Evolutionary conservation across 2,329 filamentous ascomycete species (phyloP), one percentile per base, ranked within the genome.

Genomic region (Pseudogymnoascus sp.): DNA sequence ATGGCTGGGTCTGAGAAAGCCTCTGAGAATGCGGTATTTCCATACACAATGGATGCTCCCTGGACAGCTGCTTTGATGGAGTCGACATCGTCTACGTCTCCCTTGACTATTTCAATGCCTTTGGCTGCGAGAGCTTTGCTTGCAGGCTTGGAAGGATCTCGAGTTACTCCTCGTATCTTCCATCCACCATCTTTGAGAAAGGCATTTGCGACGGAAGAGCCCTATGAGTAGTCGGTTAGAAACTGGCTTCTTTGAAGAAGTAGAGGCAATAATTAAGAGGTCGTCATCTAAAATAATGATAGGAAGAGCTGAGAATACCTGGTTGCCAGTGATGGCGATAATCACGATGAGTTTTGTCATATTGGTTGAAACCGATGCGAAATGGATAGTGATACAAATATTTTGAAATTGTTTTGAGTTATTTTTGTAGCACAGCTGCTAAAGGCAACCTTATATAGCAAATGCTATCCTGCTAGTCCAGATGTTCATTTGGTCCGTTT

Each of bases 161-260:
- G 76, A 3, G 79, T 82, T 62, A 82, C 71, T 52, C 73, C 79
- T 1, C 79, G 76, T 52, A 82, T 72, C 27, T 71, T 73, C 72
- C 76, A 81, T 52, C 76, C 70, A 31, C 75, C 72, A 67, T 79
- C 74, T 59, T 71, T 72, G 62, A 81, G 76, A 64, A 82, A 73
- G 60, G 73, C 71, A 2, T 69, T 64, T 61, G 80, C 72, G 31
- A 82, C 77, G 31, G 78, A 79, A 36, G 76, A 76, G 42, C 79
- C 80, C 68, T 82, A 10, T 15, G 13, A 5, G 79, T 0, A 29
- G 1, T 4, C 10, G 8, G 25, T 48, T 48, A 48, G 6, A 9
- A 48, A 48, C 15, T 15, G 13, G 42, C 12, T 29, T 48, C 5
- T 9, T 4, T 12, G 42, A 29, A 13, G 5, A 9, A n/a, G 29